Base-by-base conservation (phyloP, 176 grass and related monocot genomes). In the Secale cereale region DNA sequence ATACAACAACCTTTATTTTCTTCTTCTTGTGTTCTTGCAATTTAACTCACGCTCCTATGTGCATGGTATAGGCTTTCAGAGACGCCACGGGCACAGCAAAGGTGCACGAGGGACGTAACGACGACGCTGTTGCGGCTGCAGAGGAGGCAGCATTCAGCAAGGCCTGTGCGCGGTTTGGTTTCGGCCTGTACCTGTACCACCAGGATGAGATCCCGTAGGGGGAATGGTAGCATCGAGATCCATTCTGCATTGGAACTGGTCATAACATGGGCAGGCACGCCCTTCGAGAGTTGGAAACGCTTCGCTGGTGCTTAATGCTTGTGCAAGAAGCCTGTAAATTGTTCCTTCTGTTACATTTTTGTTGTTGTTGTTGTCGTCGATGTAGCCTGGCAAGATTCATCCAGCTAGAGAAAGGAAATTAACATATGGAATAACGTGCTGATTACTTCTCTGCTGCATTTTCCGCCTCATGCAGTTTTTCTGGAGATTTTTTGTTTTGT, bases 81-180 rank as follows among this genome's bases (percentile, higher is more conserved):
- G 95, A 97, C 3, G 91, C 95, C 30, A 94, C 90, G 1, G 92
- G 95, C 74, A 94, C 95, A 68, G 85, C 87, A 5, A 80, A 60
- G 25, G 79, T 94, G 56, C 87, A 89, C 8, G 87, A 91, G 81
- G 87, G 90, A 39, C 86, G 56, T 20, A 86, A 57, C 29, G 92
- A 92, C 30, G 92, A 97, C 0, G 90, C 95, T 11, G 92, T 94
- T 74, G 86, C 75, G 1, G 92, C 84, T 12, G 95, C 95, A 0
- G 95, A 97, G 88, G 92, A 97, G 80, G 39, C 45, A 50, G 95
- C 95, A 67, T 97, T 97, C 89, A 89, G 83, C 86, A 97, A 97
- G 85, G 92, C 92, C 39, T 97, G 95, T 3, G 92, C 95, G 19
- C 82, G 95, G 33, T 97, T 97, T 65, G 95, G 95, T 60, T 97